Conservation (phyloP, 768 basidiomycete genomes). For the Erythrobasidium yunnanense region DNA sequence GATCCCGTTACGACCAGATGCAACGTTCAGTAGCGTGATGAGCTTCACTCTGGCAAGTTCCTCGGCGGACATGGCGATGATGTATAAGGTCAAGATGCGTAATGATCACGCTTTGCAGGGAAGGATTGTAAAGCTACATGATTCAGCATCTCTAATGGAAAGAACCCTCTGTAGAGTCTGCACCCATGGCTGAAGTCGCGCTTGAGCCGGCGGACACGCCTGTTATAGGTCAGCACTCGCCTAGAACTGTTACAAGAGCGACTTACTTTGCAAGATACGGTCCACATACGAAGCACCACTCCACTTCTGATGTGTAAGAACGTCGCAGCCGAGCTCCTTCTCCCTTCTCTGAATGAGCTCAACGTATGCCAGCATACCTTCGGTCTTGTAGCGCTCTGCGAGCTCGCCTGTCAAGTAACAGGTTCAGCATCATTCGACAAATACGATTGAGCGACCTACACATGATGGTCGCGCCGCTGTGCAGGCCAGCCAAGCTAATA, state of each 20-base stretch:
- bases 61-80: not conserved
- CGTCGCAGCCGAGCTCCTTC: slow-evolving; percentile 76
- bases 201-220: slow-evolving; percentile 76
- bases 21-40: slow-evolving; percentile 31
- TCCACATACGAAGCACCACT: slow-evolving; percentile 81
- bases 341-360: slow-evolving; percentile 77
- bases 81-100: not conserved
- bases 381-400: slow-evolving; percentile 63
- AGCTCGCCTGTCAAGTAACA: slow-evolving; percentile 54
- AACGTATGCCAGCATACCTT: slow-evolving; percentile 88
- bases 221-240: slow-evolving; percentile 5
- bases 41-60: slow-evolving; percentile 27
- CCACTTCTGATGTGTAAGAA: slow-evolving; percentile 92
- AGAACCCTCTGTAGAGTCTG: slow-evolving; percentile 77
- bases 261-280: slow-evolving; percentile 58
- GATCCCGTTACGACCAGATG: not conserved
- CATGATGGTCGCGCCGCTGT: slow-evolving; percentile 66
- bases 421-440: not conserved
- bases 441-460: slow-evolving; percentile 45
- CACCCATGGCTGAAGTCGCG: slow-evolving; percentile 68
- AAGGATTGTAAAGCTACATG: too few species aligned
- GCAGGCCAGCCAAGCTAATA: slow-evolving; percentile 79
- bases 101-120: not conserved
- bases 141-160: too few species aligned
- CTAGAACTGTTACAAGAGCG: not conserved